These are phyloP conservation scores for Picea glauca DNA, from an alignment of 75 land plant species.

Conservation along the genomic window DNA sequence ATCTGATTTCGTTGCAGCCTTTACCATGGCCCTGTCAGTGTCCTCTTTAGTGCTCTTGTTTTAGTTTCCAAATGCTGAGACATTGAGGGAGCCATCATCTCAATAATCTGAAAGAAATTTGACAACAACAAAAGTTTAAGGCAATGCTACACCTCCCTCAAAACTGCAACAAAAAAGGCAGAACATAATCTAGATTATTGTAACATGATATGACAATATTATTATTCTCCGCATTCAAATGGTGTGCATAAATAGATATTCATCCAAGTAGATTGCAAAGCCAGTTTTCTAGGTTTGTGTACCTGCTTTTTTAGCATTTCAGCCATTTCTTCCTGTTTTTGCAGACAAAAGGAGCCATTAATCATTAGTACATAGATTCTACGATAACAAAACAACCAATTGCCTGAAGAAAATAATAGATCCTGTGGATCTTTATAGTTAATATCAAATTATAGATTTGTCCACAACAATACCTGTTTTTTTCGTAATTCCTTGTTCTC, in stretches of 20 bases:
- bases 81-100: constrained; percentile 19
- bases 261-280: background rate
- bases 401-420: background rate
- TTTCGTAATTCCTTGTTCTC: constrained; percentile 51
- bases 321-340: constrained; percentile 43
- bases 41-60: constrained; percentile 28
- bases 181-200: background rate
- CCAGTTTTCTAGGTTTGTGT: background rate
- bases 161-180: background rate
- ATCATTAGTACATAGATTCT: background rate
- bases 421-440: background rate
- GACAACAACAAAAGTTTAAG: background rate
- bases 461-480: constrained; percentile 30
- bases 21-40: constrained; percentile 55
- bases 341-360: constrained; percentile 8
- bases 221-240: background rate
- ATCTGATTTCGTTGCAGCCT: background rate
- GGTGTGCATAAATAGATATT: background rate
- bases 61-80: constrained; percentile 16
- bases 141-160: background rate
- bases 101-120: constrained; percentile 24
- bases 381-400: background rate
- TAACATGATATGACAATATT: background rate
- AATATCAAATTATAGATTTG: background rate
- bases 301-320: constrained; percentile 63